phyloP scores from a whole-genome alignment of 257 asterid species.

The Ehretia macrophylla region DNA sequence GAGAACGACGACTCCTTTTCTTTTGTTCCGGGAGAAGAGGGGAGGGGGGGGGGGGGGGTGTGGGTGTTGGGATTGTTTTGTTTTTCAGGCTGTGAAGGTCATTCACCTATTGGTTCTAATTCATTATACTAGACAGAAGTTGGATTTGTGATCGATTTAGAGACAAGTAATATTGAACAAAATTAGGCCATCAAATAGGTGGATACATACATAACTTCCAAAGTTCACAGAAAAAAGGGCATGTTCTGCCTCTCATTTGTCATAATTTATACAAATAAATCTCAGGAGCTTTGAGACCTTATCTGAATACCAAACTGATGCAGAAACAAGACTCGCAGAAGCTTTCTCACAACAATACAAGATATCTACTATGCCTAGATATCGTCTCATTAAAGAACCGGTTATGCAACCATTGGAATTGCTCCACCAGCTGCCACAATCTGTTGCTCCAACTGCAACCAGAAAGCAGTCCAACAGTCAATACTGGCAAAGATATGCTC shows the following conservation, averaged over 20 bases:
- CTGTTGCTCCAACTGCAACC: conserved; percentile 69
- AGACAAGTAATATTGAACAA: background rate
- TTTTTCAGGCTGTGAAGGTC: no score
- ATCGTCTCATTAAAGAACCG: background rate
- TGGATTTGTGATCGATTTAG: background rate
- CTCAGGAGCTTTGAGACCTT: background rate
- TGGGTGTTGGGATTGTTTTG: no score
- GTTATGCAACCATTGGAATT: conserved; percentile 43
- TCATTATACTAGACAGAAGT: background rate
- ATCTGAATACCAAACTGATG: background rate
- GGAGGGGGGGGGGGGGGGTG: no score
- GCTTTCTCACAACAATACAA: background rate
- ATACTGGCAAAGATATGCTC: background rate
- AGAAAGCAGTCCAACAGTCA: conserved; percentile 5
- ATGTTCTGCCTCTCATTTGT: background rate
- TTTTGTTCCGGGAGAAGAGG: no score
- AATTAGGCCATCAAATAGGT: background rate
- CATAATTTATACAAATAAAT: background rate
- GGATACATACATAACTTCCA: background rate
- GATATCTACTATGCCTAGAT: background rate
- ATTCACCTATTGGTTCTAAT: background rate
- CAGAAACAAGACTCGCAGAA: background rate
- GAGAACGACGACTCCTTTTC: no score
- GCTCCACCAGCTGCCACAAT: conserved; percentile 82
- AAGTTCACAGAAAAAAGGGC: background rate